Percentiles rank a stretch among this genome's conserved stretches.
Conservation (phyloP, 192 early-diverging fungal species). For the Geranomyces variabilis region DNA sequence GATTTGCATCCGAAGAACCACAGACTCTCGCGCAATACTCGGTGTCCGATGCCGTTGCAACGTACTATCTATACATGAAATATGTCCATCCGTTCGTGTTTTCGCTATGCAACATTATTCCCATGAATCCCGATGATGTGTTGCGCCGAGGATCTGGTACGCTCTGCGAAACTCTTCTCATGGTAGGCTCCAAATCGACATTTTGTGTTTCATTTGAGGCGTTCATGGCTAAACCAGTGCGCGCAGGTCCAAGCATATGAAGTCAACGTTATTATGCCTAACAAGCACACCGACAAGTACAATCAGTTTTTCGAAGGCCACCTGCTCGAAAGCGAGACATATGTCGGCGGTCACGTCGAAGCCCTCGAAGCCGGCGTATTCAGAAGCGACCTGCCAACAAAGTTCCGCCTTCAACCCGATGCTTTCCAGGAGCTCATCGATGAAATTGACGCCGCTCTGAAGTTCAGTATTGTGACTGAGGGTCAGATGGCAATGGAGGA, state of each 20-base stretch:
- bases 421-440: constrained; percentile 83
- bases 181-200: constrained; percentile 61
- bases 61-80: constrained; percentile 99
- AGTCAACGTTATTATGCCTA: constrained; percentile 92
- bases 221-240: too few species aligned
- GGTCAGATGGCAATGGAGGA: constrained; percentile 75
- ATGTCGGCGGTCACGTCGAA: constrained; percentile 98
- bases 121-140: constrained; percentile 95
- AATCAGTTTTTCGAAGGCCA: constrained; percentile 88
- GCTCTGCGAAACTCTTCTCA: constrained; percentile 92
- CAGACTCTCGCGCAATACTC: constrained; percentile 96
- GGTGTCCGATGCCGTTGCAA: constrained; percentile 98
- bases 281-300: constrained; percentile 85
- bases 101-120: constrained; percentile 99
- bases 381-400: constrained; percentile 85
- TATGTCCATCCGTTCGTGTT: constrained; percentile 99
- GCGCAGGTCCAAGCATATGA: constrained; percentile 81
- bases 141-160: constrained; percentile 95
- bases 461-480: constrained; percentile 87
- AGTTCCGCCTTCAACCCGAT: constrained; percentile 77
- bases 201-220: background rate
- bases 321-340: constrained; percentile 90
- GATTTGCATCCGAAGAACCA: constrained; percentile 87
- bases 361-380: constrained; percentile 99
- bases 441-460: constrained; percentile 86